Evolutionary conservation across 805 yeast species (phyloP), one percentile per base, ranked within the genome.

Genomic region (Kodamaea nitidulidarum): DNA sequence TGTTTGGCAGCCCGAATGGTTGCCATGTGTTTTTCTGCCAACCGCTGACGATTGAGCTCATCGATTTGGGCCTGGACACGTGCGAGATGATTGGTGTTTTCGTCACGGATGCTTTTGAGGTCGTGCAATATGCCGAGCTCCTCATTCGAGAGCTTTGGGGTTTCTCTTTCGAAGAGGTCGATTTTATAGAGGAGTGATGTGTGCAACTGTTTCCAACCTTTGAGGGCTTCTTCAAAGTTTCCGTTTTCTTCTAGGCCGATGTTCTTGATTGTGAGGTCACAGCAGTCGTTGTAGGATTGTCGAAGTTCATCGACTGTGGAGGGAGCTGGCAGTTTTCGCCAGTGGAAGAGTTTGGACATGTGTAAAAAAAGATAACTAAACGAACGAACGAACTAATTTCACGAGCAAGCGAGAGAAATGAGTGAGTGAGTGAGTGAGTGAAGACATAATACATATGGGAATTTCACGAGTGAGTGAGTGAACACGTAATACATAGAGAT

Each of bases 201-300:
- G 45, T 80, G 86, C n/a, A 84, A 59, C 2, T 79, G 66, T 47
- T 79, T 82, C 90, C 91, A 83, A 2, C 90, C 90, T 43, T 73
- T 76, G 15, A 81, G 59, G 2, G 88, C 84, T 12, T 73, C 76
- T 36, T 68, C 73, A 32, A 69, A 56, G 15, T 73, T 68, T 24
- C 70, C 65, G 14, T 66, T 63, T 42, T 82, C 82, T 50, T 84
- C 88, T 14, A 78, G 54, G 3, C 77, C 67, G 36, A 80, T 52
- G 56, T 80, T 77, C 44, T 70, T 65, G 37, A 83, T 67, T 3
- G 86, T 72, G 43, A 65, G 68, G 49, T 76, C 76, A 36, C 86
- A 83, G 36, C 77, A 68, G 43, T 78, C 83, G 46, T 76, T 73
- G 57, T 82, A 83, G 1, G 81, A 57, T 36, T 74, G 79, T 34